Conservation (phyloP, 2,329 filamentous ascomycete genomes). For the Beauveria sp. region DNA sequence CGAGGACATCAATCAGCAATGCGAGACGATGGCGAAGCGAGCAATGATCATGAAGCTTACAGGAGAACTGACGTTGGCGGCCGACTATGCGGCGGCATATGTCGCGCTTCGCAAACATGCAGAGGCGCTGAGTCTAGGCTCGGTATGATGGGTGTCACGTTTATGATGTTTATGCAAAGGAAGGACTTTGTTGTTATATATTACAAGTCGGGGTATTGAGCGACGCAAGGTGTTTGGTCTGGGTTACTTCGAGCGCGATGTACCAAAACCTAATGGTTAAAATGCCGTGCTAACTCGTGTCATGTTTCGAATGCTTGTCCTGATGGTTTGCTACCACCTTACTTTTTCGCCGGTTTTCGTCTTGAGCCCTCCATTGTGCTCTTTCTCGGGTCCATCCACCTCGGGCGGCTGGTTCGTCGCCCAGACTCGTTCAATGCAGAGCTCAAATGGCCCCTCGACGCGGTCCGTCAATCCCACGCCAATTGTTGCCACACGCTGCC, state of each 20-base stretch:
- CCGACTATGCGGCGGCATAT: conserved; percentile 60
- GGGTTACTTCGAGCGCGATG: background rate
- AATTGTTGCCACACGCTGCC: conserved; percentile 76
- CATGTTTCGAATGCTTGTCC: background rate
- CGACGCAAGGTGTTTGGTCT: background rate
- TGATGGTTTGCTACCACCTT: conserved; percentile 23
- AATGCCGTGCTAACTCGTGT: background rate
- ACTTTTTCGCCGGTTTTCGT: conserved; percentile 31
- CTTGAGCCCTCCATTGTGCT: conserved; percentile 23
- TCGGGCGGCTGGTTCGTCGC: conserved; percentile 59
- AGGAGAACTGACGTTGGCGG: conserved; percentile 56
- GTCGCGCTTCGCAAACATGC: conserved; percentile 44
- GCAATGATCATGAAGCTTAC: conserved; percentile 65
- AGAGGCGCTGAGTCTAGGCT: conserved; percentile 21
- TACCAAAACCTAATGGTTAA: background rate
- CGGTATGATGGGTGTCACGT: background rate
- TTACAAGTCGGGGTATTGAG: background rate
- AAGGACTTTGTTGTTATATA: background rate
- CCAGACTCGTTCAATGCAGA: conserved; percentile 82
- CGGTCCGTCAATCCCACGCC: conserved; percentile 87
- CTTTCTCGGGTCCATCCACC: conserved; percentile 15
- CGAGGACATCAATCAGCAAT: conserved; percentile 58
- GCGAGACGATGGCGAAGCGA: conserved; percentile 77
- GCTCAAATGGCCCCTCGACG: conserved; percentile 78
- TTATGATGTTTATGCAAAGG: background rate